Evolutionary conservation across 306 rosid species (phyloP).

Genomic region (Lablab purpureus): DNA sequence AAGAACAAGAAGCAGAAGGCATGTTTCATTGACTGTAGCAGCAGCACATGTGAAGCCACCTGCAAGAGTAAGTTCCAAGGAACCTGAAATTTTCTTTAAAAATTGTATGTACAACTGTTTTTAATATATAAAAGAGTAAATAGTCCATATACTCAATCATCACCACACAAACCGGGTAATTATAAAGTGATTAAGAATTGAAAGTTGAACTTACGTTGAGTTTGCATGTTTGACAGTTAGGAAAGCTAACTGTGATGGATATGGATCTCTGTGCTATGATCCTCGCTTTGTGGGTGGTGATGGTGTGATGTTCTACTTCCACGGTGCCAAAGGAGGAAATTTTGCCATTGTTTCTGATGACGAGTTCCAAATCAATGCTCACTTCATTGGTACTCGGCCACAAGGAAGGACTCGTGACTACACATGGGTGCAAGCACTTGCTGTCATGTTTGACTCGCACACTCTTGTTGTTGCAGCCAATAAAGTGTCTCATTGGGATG

Average conservation of each 20-base stretch:
- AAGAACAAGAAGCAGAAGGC: conserved; percentile 74
- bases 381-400: conserved; percentile 77
- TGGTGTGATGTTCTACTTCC: conserved; percentile 89
- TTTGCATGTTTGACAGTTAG: conserved; percentile 56
- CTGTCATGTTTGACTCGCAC: conserved; percentile 73
- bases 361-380: conserved; percentile 75
- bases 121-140: neutral
- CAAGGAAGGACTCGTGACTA: conserved; percentile 80
- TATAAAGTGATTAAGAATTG: neutral
- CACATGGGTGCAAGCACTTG: conserved; percentile 84
- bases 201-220: neutral
- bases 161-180: too few relatives aligned
- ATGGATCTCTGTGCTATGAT: conserved; percentile 81
- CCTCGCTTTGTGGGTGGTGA: conserved; percentile 88
- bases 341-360: conserved; percentile 74
- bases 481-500: conserved; percentile 69
- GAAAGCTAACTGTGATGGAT: conserved; percentile 75
- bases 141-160: neutral
- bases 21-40: conserved; percentile 70
- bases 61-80: conserved; percentile 72
- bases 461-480: conserved; percentile 74
- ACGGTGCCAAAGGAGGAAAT: conserved; percentile 76
- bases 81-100: neutral
- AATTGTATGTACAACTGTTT: neutral
- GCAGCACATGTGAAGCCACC: conserved; percentile 76